Percentiles rank a stretch among this genome's conserved stretches.
phyloP scores from a whole-genome alignment of 768 basidiomycete genomes.

The Boletus sp. region DNA sequence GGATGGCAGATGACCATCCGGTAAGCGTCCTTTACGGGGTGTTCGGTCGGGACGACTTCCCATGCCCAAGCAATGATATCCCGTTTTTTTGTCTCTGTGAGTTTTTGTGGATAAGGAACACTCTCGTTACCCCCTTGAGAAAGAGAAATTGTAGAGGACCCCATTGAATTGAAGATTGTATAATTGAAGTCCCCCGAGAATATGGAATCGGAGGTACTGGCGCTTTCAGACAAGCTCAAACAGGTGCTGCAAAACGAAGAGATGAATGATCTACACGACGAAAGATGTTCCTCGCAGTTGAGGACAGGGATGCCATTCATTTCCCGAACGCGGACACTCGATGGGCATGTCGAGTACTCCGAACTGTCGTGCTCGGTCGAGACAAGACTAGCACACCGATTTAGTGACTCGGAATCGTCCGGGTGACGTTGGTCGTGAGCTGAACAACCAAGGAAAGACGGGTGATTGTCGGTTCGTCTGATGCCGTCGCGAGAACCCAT shows the following conservation, averaged over 20 bases:
- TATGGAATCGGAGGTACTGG: conserved; percentile 4
- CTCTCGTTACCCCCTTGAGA: not conserved
- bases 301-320: not conserved
- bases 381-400: conserved; percentile 1
- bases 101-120: not conserved
- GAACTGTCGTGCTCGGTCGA: conserved; percentile 13
- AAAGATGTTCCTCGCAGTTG: not conserved
- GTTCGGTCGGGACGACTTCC: conserved; percentile 12
- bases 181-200: conserved; percentile 3
- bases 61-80: conserved; percentile 22
- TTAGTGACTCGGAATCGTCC: not conserved
- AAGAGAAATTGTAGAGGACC: conserved; percentile 6
- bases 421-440: not conserved
- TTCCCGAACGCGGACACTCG: conserved; percentile 2
- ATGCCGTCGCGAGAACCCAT: not conserved
- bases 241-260: conserved; percentile 26
- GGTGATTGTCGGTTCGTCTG: not conserved
- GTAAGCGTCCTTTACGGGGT: conserved; percentile 26
- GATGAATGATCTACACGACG: conserved; percentile 4
- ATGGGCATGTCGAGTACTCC: conserved; percentile 25
- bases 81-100: conserved; percentile 12
- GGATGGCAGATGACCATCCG: conserved; percentile 12
- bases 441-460: not conserved
- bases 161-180: conserved; percentile 4
- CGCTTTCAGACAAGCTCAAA: conserved; percentile 8